Evolutionary conservation across 2,329 filamentous ascomycete species (phyloP).

Genomic region (Exophiala mesophila): DNA sequence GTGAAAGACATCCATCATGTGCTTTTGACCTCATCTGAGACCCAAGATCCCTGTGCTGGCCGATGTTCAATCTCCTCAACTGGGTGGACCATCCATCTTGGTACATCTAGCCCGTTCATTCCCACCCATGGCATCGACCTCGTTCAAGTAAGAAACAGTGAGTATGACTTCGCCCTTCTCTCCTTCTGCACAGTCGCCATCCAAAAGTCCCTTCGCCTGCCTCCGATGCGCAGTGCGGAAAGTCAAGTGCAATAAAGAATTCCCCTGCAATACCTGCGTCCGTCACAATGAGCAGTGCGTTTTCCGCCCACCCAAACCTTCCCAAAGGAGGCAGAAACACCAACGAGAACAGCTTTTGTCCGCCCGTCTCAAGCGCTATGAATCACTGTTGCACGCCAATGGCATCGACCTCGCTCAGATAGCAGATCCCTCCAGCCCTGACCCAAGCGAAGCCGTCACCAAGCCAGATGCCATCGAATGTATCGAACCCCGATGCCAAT

Average conservation of each 20-base stretch:
- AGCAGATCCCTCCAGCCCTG: slow-evolving; percentile 7
- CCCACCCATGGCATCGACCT: no score
- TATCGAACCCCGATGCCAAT: slow-evolving; percentile 4
- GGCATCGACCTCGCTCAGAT: slow-evolving; percentile 21
- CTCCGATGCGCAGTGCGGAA: slow-evolving; percentile 38
- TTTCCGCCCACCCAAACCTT: slow-evolving; percentile 26
- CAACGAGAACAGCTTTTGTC: slow-evolving; percentile 9
- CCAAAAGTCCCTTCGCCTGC: slow-evolving; percentile 28
- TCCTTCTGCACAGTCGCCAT: no score
- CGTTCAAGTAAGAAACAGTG: no score
- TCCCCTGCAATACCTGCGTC: slow-evolving; percentile 42
- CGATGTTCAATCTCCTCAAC: no score
- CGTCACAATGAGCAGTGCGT: slow-evolving; percentile 35
- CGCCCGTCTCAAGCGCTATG: slow-evolving; percentile 16
- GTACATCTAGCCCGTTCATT: no score
- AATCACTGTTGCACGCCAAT: slow-evolving; percentile 18
- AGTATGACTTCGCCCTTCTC: no score
- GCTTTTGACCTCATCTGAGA: no score
- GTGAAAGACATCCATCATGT: no score
- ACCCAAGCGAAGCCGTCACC: slow-evolving; percentile 5
- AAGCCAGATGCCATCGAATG: slow-evolving; percentile 1
- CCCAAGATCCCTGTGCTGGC: no score
- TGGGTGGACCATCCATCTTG: no score
- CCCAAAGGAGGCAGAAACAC: slow-evolving; percentile 19
- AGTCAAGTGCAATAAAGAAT: slow-evolving; percentile 40